Conservation (phyloP, 306 rosid species). For the Castanospermum australe region DNA sequence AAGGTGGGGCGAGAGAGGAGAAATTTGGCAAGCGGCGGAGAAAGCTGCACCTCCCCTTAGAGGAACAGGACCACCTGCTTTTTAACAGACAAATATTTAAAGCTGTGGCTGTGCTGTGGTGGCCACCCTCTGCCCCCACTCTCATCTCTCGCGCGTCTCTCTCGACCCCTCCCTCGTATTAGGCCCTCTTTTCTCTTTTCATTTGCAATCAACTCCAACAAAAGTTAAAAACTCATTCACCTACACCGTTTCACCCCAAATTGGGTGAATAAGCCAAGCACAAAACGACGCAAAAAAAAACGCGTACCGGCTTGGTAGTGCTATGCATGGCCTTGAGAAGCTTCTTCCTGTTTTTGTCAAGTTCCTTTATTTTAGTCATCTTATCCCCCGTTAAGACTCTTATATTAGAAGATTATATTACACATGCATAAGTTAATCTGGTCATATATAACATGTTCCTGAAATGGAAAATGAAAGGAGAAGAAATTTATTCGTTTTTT, state of each 20-base stretch:
- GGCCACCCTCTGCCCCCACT: neutral
- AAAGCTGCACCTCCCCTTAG: conserved; percentile 21
- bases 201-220: no score
- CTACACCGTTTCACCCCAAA: no score
- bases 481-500: no score
- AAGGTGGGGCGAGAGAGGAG: neutral
- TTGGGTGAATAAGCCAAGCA: neutral
- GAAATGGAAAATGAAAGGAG: neutral
- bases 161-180: neutral
- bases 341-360: no score
- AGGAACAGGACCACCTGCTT: conserved; percentile 60
- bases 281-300: no score
- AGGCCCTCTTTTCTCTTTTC: no score
- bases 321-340: no score
- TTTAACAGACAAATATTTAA: conserved; percentile 18
- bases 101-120: neutral
- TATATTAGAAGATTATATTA: neutral
- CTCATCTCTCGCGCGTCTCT: conserved; percentile 25
- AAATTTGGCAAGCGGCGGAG: conserved; percentile 62
- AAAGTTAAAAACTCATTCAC: no score
- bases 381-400: neutral
- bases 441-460: neutral
- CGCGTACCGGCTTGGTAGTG: no score
- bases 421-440: neutral
- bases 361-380: neutral